Conservation (phyloP, 1,284 basidiomycete species). For the Rhizopogon parksii region DNA sequence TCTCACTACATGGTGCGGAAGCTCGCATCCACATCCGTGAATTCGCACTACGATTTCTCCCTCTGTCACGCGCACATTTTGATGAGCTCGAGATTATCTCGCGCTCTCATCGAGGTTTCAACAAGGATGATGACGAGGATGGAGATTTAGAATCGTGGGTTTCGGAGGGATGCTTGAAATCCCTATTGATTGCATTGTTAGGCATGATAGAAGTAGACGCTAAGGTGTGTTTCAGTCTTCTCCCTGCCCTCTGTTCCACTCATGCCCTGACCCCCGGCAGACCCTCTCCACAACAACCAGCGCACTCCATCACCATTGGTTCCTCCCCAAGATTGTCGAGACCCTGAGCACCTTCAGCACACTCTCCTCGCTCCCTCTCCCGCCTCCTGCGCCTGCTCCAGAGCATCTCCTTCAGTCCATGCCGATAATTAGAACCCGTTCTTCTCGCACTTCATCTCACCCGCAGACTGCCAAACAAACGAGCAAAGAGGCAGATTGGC, state of each 20-base stretch:
- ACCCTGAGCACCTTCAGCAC: slow-evolving; percentile 34
- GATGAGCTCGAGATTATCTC: slow-evolving; percentile 61
- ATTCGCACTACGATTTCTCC: slow-evolving; percentile 62
- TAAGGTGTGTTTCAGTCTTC: slow-evolving; percentile 28
- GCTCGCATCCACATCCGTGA: slow-evolving; percentile 66
- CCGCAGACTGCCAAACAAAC: slow-evolving; percentile 31
- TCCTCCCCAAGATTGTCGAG: slow-evolving; percentile 54
- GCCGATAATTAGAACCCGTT: slow-evolving; percentile 24
- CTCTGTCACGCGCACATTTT: slow-evolving; percentile 46
- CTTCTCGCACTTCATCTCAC: slow-evolving; percentile 30
- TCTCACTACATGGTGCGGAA: slow-evolving; percentile 44
- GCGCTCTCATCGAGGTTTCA: slow-evolving; percentile 18
- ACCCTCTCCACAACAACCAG: slow-evolving; percentile 1
- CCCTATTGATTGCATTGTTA: slow-evolving; percentile 53
- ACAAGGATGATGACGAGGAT: slow-evolving; percentile 31
- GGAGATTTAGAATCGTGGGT: slow-evolving; percentile 48
- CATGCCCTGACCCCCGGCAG: not conserved
- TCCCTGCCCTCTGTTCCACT: slow-evolving; percentile 1
- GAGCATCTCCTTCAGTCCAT: slow-evolving; percentile 8
- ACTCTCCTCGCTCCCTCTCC: slow-evolving; percentile 34
- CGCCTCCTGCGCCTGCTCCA: slow-evolving; percentile 51
- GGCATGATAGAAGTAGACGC: slow-evolving; percentile 40
- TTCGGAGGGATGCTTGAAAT: slow-evolving; percentile 54
- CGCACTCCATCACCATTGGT: not conserved
- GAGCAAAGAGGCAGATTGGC: slow-evolving; percentile 6